Evolutionary conservation across 2,329 filamentous ascomycete genomes (phyloP).

Genomic region (Colletotrichum eremochloae): DNA sequence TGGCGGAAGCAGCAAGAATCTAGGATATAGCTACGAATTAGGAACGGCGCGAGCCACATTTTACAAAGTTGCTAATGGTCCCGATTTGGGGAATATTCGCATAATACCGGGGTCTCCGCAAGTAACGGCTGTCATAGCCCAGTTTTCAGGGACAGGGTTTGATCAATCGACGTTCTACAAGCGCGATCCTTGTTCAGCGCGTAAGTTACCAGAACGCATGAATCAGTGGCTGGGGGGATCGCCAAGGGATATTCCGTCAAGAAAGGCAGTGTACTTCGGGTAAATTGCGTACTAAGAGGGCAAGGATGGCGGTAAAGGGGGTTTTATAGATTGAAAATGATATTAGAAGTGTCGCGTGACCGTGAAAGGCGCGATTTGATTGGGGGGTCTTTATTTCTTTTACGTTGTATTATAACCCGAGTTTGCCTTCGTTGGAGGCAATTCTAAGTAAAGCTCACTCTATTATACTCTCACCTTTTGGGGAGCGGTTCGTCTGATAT

Average conservation of each 20-base stretch:
- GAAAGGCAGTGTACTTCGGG: not conserved
- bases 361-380: not conserved
- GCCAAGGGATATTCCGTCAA: not conserved
- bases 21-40: constrained; percentile 4
- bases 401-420: no score
- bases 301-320: no score
- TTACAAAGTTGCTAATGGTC: not conserved
- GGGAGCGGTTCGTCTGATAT: not conserved
- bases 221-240: not conserved
- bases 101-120: constrained; percentile 14
- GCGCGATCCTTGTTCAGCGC: not conserved
- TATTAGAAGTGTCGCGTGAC: not conserved
- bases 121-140: not conserved
- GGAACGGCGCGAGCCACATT: not conserved
- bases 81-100: not conserved
- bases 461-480: not conserved
- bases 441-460: not conserved
- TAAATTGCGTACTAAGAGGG: not conserved
- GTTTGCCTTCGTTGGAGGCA: not conserved
- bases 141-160: not conserved
- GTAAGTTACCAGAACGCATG: not conserved
- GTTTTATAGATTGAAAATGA: no score
- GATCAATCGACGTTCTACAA: not conserved
- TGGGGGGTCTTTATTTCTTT: not conserved
- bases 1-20: not conserved